Evolutionary conservation across 148 eudicot species (phyloP).

Genomic region (Persicaria maculosa): DNA sequence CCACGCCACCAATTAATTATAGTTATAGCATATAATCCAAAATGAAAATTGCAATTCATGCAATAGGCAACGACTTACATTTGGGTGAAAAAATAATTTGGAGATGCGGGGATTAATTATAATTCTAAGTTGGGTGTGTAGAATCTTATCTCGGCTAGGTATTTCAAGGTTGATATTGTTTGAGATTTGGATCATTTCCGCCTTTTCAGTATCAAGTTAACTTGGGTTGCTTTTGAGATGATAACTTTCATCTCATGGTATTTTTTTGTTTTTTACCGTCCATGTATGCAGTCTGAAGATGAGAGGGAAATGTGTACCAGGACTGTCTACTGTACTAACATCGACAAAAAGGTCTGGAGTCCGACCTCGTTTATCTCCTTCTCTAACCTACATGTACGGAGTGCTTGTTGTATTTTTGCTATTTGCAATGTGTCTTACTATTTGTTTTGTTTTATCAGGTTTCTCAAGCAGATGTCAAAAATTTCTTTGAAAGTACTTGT

Average conservation of each 20-base stretch:
- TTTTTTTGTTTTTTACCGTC: not conserved
- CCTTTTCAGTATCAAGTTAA: too few species aligned
- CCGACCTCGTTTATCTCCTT: not conserved
- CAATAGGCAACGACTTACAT: too few species aligned
- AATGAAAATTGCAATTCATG: too few species aligned
- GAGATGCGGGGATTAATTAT: too few species aligned
- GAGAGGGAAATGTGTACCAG: constrained; percentile 93
- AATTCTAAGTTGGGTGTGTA: too few species aligned
- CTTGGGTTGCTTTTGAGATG: not conserved
- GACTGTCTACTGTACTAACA: constrained; percentile 97
- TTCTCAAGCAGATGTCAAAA: constrained; percentile 81
- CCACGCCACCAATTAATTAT: too few species aligned
- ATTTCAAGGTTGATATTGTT: too few species aligned
- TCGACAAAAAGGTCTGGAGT: constrained; percentile 65
- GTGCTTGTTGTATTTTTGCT: not conserved
- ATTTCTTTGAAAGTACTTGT: constrained; percentile 74
- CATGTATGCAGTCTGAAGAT: constrained; percentile 60
- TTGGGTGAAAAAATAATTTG: too few species aligned
- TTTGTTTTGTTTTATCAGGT: constrained; percentile 29
- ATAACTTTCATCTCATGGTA: not conserved
- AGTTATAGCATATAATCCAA: too few species aligned
- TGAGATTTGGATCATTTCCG: too few species aligned
- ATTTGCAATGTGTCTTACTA: not conserved
- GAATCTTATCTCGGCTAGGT: too few species aligned
- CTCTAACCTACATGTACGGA: not conserved